Conservation (phyloP, 1,139 yeast species). For the Candida labiduridarum region DNA sequence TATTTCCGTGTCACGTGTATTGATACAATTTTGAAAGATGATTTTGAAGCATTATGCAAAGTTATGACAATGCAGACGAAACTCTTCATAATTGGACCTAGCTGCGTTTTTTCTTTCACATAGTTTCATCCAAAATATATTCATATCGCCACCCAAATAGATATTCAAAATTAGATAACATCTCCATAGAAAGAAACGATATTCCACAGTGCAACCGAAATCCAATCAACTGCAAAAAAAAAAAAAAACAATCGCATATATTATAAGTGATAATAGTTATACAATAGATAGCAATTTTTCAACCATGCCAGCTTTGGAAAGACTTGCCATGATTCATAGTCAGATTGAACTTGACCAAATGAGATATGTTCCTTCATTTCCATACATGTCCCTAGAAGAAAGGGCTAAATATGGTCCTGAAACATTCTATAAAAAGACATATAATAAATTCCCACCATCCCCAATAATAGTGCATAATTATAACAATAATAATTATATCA, state of each 20-base stretch:
- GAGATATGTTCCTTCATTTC: constrained; percentile 20
- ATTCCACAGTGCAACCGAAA: too few relatives aligned
- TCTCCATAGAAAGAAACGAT: too few relatives aligned
- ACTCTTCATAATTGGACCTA: too few relatives aligned
- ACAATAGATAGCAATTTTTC: neutral
- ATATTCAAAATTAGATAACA: too few relatives aligned
- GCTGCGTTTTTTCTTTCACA: too few relatives aligned
- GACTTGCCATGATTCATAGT: constrained; percentile 23
- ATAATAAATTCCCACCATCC: neutral
- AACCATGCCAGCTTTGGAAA: constrained; percentile 13
- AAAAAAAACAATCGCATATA: neutral
- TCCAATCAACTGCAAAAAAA: neutral
- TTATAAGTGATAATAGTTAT: too few relatives aligned
- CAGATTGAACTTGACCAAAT: constrained; percentile 17
- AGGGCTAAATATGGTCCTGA: constrained; percentile 16
- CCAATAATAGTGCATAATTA: neutral
- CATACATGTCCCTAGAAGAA: constrained; percentile 19
- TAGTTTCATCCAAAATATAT: too few relatives aligned
- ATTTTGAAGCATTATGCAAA: too few relatives aligned
- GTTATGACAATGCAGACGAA: too few relatives aligned
- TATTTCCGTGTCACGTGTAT: neutral
- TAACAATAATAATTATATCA: too few relatives aligned
- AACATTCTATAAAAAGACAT: neutral
- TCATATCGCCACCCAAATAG: too few relatives aligned
- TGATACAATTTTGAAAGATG: neutral